Evolutionary conservation across 768 basidiomycete species (phyloP), one percentile per base, ranked within the genome.

Genomic region (Kwoniella mangroviensis): DNA sequence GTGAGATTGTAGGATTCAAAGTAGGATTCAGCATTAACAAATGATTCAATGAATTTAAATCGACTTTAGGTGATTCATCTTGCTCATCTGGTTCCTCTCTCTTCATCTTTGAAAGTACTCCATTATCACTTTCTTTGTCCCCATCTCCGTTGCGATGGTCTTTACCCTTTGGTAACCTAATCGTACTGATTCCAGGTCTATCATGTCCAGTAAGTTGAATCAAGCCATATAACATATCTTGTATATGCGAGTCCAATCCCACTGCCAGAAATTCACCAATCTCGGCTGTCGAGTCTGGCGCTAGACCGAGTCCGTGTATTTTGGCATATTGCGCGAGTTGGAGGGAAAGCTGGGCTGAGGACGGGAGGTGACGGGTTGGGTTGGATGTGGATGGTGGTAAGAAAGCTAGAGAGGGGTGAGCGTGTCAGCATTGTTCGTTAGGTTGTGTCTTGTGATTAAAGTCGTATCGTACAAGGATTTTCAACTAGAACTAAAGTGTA

Each of bases 251-350:
- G 67, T 80, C 77, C 43, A 80, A 56, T 1, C 75, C 77, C 13
- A 80, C 61, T 21, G 79, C 75, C 42, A 80, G 53, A 70, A 80
- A 80, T 43, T 80, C 79, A 63, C 77, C 77, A 22, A 78, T 70
- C 15, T 74, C 75, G n/a, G 12, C 21, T 2, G 40, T 24, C 0
- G 73, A 68, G 41, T 79, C 75, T 34, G 67, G n/a, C 11, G 75
- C 40, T 0, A 78, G 51, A 2, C 60, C n/a, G 17, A 80, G 67
- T 43, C 64, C 69, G 22, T 72, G 72, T 4, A 58, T 65, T 63
- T 71, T 72, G 45, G 79, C 76, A 40, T 72, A 40, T 45, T 71
- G 67, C 2, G 69, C 66, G 17, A 80, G 41, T 6, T 73, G 73
- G 19, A 74, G 58, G 5, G 72, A 67, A 1, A 79, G 59, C 61